Evolutionary conservation across 1,284 basidiomycete genomes (phyloP).

Genomic region (Ustilago crameri): DNA sequence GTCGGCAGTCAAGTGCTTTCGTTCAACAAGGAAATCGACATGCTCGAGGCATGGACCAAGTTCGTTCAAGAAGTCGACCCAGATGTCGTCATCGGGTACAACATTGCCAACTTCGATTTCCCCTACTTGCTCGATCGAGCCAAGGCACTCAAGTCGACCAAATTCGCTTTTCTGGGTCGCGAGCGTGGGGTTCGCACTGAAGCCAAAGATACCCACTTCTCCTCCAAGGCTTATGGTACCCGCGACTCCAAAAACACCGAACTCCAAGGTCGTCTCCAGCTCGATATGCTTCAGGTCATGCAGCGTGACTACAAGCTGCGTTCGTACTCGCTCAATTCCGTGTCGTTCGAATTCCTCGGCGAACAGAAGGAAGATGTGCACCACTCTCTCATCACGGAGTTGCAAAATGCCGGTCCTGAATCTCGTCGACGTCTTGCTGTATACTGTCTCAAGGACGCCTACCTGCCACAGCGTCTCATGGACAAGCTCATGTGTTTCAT

Average conservation of each 20-base stretch:
- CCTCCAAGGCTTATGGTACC: constrained; percentile 68
- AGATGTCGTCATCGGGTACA: constrained; percentile 68
- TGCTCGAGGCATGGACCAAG: constrained; percentile 65
- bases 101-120: constrained; percentile 68
- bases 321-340: constrained; percentile 66
- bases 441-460: constrained; percentile 68
- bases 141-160: constrained; percentile 62
- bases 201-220: constrained; percentile 67
- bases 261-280: constrained; percentile 66
- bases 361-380: constrained; percentile 68
- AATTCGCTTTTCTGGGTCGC: constrained; percentile 65
- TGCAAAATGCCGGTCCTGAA: constrained; percentile 67
- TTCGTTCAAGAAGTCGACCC: constrained; percentile 66
- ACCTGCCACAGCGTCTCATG: constrained; percentile 67
- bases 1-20: constrained; percentile 65
- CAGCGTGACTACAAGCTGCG: constrained; percentile 68
- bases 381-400: constrained; percentile 66
- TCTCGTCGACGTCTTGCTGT: constrained; percentile 65
- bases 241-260: constrained; percentile 67
- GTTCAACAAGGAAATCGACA: constrained; percentile 62
- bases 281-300: constrained; percentile 68
- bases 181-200: constrained; percentile 64
- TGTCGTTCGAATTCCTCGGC: constrained; percentile 67
- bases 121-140: constrained; percentile 67
- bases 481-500: constrained; percentile 69